Conservation (phyloP, 2,329 filamentous ascomycete genomes). For the Hypoxylon sp. region DNA sequence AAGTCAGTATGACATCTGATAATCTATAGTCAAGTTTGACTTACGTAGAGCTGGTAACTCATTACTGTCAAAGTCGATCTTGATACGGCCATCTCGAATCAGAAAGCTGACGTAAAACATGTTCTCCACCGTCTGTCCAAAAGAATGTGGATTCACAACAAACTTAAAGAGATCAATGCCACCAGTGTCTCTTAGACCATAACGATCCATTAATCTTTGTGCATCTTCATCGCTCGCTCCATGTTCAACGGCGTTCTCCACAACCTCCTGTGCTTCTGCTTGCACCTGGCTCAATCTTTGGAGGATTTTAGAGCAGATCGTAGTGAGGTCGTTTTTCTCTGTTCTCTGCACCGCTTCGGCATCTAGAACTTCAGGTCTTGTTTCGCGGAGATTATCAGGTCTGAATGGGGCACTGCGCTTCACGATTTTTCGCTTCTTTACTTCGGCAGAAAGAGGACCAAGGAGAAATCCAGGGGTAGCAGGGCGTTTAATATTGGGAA, state of each 20-base stretch:
- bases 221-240: constrained; percentile 64
- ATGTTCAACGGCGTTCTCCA: constrained; percentile 61
- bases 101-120: constrained; percentile 97
- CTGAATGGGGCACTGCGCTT: constrained; percentile 80
- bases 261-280: constrained; percentile 62
- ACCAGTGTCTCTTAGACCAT: constrained; percentile 76
- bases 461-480: constrained; percentile 86
- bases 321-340: constrained; percentile 85
- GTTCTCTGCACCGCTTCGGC: constrained; percentile 80
- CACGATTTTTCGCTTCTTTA: constrained; percentile 78
- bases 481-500: constrained; percentile 80
- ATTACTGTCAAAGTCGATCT: constrained; percentile 79
- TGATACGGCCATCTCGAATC: constrained; percentile 85
- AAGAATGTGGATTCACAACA: constrained; percentile 89
- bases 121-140: constrained; percentile 96
- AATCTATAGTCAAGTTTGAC: constrained; percentile 55
- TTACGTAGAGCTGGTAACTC: constrained; percentile 85
- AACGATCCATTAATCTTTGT: constrained; percentile 71
- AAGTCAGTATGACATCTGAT: constrained; percentile 39
- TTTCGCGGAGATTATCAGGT: constrained; percentile 76
- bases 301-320: constrained; percentile 82
- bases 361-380: constrained; percentile 82
- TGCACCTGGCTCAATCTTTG: constrained; percentile 69
- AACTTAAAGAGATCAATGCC: constrained; percentile 88
- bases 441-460: constrained; percentile 90